Base-by-base conservation (phyloP, 768 basidiomycete species). In the Postia placenta region DNA sequence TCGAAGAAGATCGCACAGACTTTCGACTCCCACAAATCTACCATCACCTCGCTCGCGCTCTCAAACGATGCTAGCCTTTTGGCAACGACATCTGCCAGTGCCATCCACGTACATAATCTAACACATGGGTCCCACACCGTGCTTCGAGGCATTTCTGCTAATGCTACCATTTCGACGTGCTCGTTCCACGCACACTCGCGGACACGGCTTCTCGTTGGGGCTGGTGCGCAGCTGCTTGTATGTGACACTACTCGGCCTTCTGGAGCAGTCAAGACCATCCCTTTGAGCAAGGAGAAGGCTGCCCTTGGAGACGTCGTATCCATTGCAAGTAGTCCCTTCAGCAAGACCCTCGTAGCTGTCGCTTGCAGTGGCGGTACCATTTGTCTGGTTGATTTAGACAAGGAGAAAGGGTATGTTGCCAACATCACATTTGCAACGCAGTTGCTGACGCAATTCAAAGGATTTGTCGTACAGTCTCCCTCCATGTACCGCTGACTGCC, bases 301-400 rank as follows among this genome's bases (percentile, higher is more conserved):
- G 55, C 65, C 15, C 57, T 65, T 0, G 80, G 79, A 6, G 64
- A 75, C n/a, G 73, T 88, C 20, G 63, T 76, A 3, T 74, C 74
- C 11, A 62, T 87, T 7, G 70, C 78, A 5, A 80, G 77, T 52
- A 87, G 85, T 53, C 85, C 87, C 5, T 88, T 87, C 63, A 87
- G 85, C 66, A 87, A 83, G 67, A 83, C 81, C 2, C 67, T 89
- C 27, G 70, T 84, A 22, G 81, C 81, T 2, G 74, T 75, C 37
- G 78, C 75, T 1, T 81, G 74, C 36, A 68, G 74, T 11, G 68
- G 64, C 3, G 85, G 85, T 1, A 65, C 68, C 37, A 70, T 89
- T 11, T 71, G 65, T 3, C 70, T 88, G 6, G 65, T 88, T 42
- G 87, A 90, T 59, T 60, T 90, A 20, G 85, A 89, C 42, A 88